Evolutionary conservation across 805 yeast genomes (phyloP).

Genomic region (Suhomyces kilbournensis): DNA sequence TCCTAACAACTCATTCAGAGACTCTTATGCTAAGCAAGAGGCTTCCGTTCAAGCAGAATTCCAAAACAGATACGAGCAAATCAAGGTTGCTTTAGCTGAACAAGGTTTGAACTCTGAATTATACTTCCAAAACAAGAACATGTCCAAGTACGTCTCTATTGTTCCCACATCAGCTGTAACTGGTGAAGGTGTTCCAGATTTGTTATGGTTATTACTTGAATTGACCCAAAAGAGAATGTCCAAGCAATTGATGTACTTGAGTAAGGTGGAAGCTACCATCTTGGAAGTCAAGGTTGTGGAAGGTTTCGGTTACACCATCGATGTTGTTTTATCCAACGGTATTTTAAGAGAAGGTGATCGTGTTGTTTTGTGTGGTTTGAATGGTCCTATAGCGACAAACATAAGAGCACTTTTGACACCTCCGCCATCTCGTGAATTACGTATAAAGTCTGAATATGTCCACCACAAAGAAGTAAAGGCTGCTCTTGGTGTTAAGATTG

Average conservation of each 20-base stretch:
- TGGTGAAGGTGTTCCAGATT: conserved; percentile 99
- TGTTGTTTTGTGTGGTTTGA: conserved; percentile 93
- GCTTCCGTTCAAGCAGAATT: conserved; percentile 89
- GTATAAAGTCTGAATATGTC: conserved; percentile 93
- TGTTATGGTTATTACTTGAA: conserved; percentile 91
- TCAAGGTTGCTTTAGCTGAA: conserved; percentile 90
- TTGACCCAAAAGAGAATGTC: conserved; percentile 98
- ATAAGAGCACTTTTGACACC: conserved; percentile 96
- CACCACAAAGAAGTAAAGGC: conserved; percentile 99
- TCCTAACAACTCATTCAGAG: conserved; percentile 95
- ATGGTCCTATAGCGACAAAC: conserved; percentile 96
- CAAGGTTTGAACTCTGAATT: conserved; percentile 98
- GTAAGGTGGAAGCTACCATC: conserved; percentile 92
- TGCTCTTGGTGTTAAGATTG: conserved; percentile 97
- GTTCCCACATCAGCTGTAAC: conserved; percentile 99
- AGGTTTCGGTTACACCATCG: conserved; percentile 98
- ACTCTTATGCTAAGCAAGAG: conserved; percentile 78
- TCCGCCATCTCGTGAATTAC: conserved; percentile 93
- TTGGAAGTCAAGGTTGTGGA: conserved; percentile 97
- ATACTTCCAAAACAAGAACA: conserved; percentile 90
- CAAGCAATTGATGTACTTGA: conserved; percentile 92
- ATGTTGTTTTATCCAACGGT: conserved; percentile 97
- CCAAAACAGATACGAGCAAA: conserved; percentile 78
- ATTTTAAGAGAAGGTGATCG: conserved; percentile 91
- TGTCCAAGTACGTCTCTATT: conserved; percentile 90